Conservation (phyloP, 805 yeast genomes). For the Cyberlindnera nakhonratchasimensis region DNA sequence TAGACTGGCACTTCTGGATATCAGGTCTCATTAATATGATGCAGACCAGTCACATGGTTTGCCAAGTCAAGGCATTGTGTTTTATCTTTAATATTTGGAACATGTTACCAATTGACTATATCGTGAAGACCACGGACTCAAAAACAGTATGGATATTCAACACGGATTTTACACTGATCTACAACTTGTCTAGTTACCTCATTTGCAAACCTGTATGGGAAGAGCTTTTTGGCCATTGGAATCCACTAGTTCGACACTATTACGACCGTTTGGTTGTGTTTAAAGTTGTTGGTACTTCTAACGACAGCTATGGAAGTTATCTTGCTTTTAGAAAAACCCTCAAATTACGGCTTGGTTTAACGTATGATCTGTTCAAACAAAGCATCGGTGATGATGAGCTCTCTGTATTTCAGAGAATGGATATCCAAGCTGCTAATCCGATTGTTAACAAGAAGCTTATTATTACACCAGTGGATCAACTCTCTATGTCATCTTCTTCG, state of each 20-base stretch:
- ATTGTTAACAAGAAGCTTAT: conserved; percentile 48
- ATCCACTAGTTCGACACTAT: conserved; percentile 69
- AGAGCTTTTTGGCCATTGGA: conserved; percentile 70
- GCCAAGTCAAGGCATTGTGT: conserved; percentile 60
- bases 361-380: conserved; percentile 10
- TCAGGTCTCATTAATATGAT: conserved; percentile 56
- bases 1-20: conserved; percentile 81
- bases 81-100: conserved; percentile 75
- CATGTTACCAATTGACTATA: conserved; percentile 43
- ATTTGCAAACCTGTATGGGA: conserved; percentile 49
- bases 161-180: conserved; percentile 40
- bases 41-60: conserved; percentile 57
- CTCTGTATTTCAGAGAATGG: conserved; percentile 7
- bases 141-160: conserved; percentile 38
- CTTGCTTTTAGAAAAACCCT: conserved; percentile 13
- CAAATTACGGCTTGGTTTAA: conserved; percentile 5
- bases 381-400: background rate
- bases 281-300: conserved; percentile 40
- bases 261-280: conserved; percentile 66
- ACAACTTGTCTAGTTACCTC: conserved; percentile 52
- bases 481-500: conserved; percentile 17
- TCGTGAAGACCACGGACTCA: background rate
- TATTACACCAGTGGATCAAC: conserved; percentile 29
- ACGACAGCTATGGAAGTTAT: conserved; percentile 16
- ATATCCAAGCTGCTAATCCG: conserved; percentile 32